Evolutionary conservation across 1,139 yeast species (phyloP).

Genomic region (Zygoascus sp.): DNA sequence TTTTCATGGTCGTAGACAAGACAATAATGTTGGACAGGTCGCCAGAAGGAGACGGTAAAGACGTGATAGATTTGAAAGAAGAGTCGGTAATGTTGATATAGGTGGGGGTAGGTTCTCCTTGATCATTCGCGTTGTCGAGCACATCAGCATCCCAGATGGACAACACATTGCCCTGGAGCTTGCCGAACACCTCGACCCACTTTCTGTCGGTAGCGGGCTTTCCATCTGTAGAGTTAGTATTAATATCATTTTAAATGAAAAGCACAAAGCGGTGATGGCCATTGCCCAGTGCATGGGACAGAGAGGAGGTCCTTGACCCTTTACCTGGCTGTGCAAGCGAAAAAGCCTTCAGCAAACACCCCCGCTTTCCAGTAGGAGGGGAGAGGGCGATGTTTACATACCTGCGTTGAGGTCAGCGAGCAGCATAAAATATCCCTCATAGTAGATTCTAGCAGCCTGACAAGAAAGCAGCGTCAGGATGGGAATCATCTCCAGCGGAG

Average conservation of each 20-base stretch:
- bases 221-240: constrained; percentile 55
- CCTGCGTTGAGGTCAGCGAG: constrained; percentile 37
- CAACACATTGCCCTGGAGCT: constrained; percentile 81
- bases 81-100: constrained; percentile 91
- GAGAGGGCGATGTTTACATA: constrained; percentile 17
- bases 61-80: constrained; percentile 67
- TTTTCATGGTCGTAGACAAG: constrained; percentile 85
- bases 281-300: too few relatives aligned
- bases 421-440: constrained; percentile 44
- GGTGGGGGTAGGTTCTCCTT: constrained; percentile 51
- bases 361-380: background rate
- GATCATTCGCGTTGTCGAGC: constrained; percentile 48
- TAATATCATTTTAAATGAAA: background rate
- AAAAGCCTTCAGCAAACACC: background rate
- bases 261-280: too few relatives aligned
- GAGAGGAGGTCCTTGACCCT: too few relatives aligned
- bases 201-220: constrained; percentile 65
- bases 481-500: constrained; percentile 51
- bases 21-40: constrained; percentile 72
- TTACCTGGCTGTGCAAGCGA: too few relatives aligned
- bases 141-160: constrained; percentile 90
- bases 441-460: constrained; percentile 48
- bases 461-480: constrained; percentile 49
- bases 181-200: constrained; percentile 94
- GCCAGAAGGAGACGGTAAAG: constrained; percentile 59